Evolutionary conservation across 1,284 basidiomycete genomes (phyloP), one percentile per base, ranked within the genome.

Genomic region (Leccinum pachyderme): DNA sequence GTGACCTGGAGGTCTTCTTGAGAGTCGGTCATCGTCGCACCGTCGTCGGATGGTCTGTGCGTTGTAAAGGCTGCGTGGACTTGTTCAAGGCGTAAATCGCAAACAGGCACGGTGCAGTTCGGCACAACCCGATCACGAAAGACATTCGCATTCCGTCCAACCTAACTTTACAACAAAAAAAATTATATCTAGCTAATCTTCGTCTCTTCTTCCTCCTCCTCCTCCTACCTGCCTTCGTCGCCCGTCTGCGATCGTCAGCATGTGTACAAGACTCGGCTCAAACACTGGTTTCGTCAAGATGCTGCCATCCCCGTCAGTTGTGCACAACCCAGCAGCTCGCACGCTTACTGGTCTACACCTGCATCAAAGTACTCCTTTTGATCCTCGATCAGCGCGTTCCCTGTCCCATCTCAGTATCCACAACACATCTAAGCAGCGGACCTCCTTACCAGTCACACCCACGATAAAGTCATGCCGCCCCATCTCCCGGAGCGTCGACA

Each of bases 331-430:
- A 44, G 29, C 35, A 29, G 39, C 31, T 25, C 39, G 39, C 18
- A 39, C 24, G 75, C 84, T 59, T 70, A 89, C 87, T 82, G 79
- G 71, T 93, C 86, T 44, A 83, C 90, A 6, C 91, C 90, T 5
- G 90, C 89, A 1, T 81, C 80, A 7, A 88, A 73, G 68, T 92
- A 94, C 68, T 89, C 87, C 52, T 86, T 81, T 75, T 86, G 82
- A 65, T 89, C 87, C 33, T 78, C 75, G 41, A 84, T 71, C 15
- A 88, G 72, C 15, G 87, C 85, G 61, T 89, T 89, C 5, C 86
- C 86, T 62, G 72, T 68, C 22, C 58, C 55, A 55, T 61, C 49
- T 60, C 72, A 73, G 67, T 54, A 60, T 48, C 43, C 22, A 12
- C 28, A 48, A 15, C 6, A 4, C 39, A 18, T 18, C 18, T 31